Base-by-base conservation (phyloP, 768 basidiomycete genomes). In the Podaxis sp. region DNA sequence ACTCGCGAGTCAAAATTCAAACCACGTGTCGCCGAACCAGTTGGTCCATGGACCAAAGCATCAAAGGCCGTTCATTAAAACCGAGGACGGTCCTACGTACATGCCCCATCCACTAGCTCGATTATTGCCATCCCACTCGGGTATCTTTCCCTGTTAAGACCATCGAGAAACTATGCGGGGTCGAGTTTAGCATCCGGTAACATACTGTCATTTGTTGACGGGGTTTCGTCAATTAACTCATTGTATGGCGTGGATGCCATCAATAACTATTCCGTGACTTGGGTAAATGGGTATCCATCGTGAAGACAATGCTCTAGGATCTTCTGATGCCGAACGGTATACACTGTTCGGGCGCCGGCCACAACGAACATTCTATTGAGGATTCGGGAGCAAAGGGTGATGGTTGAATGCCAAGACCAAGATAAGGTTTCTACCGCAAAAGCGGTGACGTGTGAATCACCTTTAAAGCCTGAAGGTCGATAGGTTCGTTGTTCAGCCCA, bases 361-460 rank as follows among this genome's bases (percentile, higher is more conserved):
- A 32, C 32, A 32, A 32, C 32, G 32, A 32, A 32, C 32, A 32
- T 32, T 32, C 32, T 32, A 9, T 32, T 3, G 32, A 32, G 32
- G 32, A 32, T 9, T 32, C 2, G 32, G 32, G 32, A 9, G 7
- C 32, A 9, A 32, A 32, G 32, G 32, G 32, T 32, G 28, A 6
- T 32, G 32, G 32, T 32, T 25, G 28, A 42, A 25, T 42, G 58
- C 57, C 57, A 59, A 59, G 50, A 32, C 58, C 10, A 14, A 52
- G 58, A 59, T 52, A 59, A 50, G 47, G 36, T 38, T 27, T 50
- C 13, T 47, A 10, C 28, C 27, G 46, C 38, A 47, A 7, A 10
- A 23, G 25, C 28, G 32, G 36, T 42, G 46, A 48, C 56, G 46
- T 48, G 56, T 14, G 28, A 56, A 35, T 5, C 14, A 42, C 23